Evolutionary conservation across 129 eudicot species (phyloP), one percentile per base, ranked within the genome.

Genomic region (Centella asiatica): DNA sequence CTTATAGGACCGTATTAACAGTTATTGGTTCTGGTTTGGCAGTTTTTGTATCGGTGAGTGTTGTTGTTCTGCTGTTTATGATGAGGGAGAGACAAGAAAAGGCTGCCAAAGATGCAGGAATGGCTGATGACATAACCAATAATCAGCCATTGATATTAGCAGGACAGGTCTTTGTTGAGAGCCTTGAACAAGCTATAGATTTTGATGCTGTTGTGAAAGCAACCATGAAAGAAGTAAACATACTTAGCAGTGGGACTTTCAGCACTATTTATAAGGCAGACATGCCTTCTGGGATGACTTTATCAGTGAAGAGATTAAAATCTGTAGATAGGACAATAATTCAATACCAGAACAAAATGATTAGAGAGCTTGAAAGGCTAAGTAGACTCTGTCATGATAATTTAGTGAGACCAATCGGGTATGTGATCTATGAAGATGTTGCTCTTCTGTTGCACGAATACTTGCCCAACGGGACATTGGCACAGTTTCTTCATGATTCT

Each of bases 311-410:
- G 74, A 84, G 88, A 24, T 77, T 92, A 20, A 87, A 78, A 70
- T 92, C 95, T 0, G 78, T 92, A 70, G 98, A 92, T 67, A 68
- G 68, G 57, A 78, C 95, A 11, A 57, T 87, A 57, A 29, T 87
- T 46, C 53, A 92, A 58, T 85, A 92, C 52, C 83, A 81, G 76
- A 84, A 40, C 80, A 92, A 82, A 80, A 82, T 92, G 96, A 81
- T 92, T 47, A 74, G 98, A 52, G 98, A 92, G 81, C 88, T 87
- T n/a, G 98, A 92, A 69, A 87, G 88, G 70, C 81, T 92, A 34
- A 85, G 96, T 57, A 82, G 76, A 61, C 79, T 92, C 34, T 77
- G 76, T 32, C 98, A 92, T 68, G 90, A 82, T 65, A 85, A 92
- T 77, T 40, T 90, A 25, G 70, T 81, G 57, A 79, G 82, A 51